Conservation (phyloP, 179 eudicot genomes). For the Heliamphora pulchella region DNA sequence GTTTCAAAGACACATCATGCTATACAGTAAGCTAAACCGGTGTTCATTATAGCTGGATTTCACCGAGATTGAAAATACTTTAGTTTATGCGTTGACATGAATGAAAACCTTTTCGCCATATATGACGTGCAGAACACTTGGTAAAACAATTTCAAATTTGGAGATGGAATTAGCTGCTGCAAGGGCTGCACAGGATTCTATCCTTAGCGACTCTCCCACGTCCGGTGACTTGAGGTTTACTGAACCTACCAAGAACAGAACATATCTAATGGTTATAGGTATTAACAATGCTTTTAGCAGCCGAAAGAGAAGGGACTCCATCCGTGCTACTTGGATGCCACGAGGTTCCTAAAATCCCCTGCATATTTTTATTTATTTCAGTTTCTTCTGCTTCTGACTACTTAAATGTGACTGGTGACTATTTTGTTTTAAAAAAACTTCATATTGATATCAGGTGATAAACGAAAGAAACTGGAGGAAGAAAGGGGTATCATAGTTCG, state of each 20-base stretch:
- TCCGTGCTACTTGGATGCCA: slow-evolving; percentile 72
- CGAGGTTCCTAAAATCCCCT: slow-evolving; percentile 42
- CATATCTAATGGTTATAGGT: slow-evolving; percentile 56
- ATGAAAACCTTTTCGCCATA: neutral
- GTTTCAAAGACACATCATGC: slow-evolving; percentile 40
- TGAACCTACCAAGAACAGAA: slow-evolving; percentile 33
- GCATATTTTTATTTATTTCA: neutral
- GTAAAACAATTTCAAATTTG: slow-evolving; percentile 56
- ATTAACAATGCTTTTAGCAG: slow-evolving; percentile 69
- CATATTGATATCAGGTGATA: slow-evolving; percentile 34
- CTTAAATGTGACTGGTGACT: neutral
- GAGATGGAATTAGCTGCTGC: slow-evolving; percentile 71
- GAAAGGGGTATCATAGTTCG: slow-evolving; percentile 65
- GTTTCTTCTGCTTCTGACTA: neutral
- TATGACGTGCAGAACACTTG: slow-evolving; percentile 40
- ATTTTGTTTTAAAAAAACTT: neutral
- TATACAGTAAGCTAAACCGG: slow-evolving; percentile 39
- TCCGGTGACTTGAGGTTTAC: slow-evolving; percentile 27
- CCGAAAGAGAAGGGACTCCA: slow-evolving; percentile 63
- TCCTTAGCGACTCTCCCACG: slow-evolving; percentile 47
- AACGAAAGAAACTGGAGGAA: slow-evolving; percentile 57
- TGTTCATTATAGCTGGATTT: neutral
- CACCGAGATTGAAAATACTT: neutral
- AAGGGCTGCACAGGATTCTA: slow-evolving; percentile 55
- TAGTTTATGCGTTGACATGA: neutral